Evolutionary conservation across 1,284 basidiomycete species (phyloP).

Genomic region (Anthracocystis walkeri): DNA sequence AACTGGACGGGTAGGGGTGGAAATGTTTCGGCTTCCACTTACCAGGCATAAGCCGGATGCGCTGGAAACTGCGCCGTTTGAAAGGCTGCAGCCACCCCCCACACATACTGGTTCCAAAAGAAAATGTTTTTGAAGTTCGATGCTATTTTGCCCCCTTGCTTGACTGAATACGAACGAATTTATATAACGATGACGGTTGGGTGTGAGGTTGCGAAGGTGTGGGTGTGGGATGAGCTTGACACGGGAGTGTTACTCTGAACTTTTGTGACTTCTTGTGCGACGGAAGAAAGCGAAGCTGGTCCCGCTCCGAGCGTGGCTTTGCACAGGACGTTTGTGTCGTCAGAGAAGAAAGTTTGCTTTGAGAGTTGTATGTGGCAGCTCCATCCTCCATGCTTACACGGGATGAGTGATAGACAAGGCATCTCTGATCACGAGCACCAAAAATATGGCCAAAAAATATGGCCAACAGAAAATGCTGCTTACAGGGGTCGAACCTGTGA

Average conservation of each 20-base stretch:
- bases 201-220: slow-evolving; percentile 9
- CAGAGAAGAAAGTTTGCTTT: too few relatives aligned
- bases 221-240: not conserved
- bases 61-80: too few relatives aligned
- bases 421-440: too few relatives aligned
- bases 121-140: slow-evolving; percentile 3
- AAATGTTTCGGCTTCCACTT: slow-evolving; percentile 89
- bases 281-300: too few relatives aligned
- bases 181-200: not conserved
- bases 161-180: slow-evolving; percentile 13
- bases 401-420: too few relatives aligned
- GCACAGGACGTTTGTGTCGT: too few relatives aligned
- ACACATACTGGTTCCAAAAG: not conserved
- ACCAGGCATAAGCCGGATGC: slow-evolving; percentile 78
- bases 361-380: too few relatives aligned
- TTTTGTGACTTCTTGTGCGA: too few relatives aligned
- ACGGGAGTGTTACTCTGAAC: too few relatives aligned
- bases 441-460: not conserved
- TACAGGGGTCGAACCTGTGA: slow-evolving; percentile 51
- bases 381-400: too few relatives aligned
- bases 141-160: not conserved
- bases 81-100: not conserved
- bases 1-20: slow-evolving; percentile 89
- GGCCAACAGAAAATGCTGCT: slow-evolving; percentile 15
- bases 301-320: too few relatives aligned